A percentile compares a stretch with the other conserved stretches of the same genome.
Evolutionary conservation across 805 yeast genomes (phyloP).

Genomic region (Lachancea sp.): DNA sequence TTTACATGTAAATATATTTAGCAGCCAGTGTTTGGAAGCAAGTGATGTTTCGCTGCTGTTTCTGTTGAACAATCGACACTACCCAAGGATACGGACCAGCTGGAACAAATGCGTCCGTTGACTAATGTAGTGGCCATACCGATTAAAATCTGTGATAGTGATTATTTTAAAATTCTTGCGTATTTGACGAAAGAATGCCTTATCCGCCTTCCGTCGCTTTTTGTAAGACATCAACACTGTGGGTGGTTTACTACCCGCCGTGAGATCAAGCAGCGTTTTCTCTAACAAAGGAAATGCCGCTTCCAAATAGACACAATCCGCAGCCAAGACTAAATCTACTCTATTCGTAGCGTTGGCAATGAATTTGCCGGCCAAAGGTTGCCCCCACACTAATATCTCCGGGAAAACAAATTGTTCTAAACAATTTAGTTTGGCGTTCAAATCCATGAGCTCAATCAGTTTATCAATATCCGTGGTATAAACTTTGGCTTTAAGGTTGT

Average conservation of each 20-base stretch:
- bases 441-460: conserved; percentile 42
- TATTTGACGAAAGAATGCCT: conserved; percentile 29
- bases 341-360: conserved; percentile 33
- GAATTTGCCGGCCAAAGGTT: conserved; percentile 9
- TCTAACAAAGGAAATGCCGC: conserved; percentile 47
- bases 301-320: conserved; percentile 55
- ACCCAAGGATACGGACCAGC: conserved; percentile 25
- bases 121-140: conserved; percentile 33
- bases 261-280: conserved; percentile 42
- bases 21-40: background rate
- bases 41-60: background rate
- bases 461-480: conserved; percentile 45
- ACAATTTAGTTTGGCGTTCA: conserved; percentile 39
- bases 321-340: conserved; percentile 47
- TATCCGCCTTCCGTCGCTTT: conserved; percentile 44
- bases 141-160: conserved; percentile 32
- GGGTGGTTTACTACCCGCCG: conserved; percentile 33
- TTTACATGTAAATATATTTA: conserved; percentile 8
- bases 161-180: conserved; percentile 30
- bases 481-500: conserved; percentile 30
- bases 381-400: conserved; percentile 41
- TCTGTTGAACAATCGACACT: background rate
- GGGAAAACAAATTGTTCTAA: conserved; percentile 36
- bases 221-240: conserved; percentile 47
- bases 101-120: conserved; percentile 40